A percentile compares a stretch with the other conserved stretches of the same genome.
These are phyloP conservation scores for Batkoa obscura DNA, from an alignment of 371 early-diverging fungal species.

Conservation along the genomic window DNA sequence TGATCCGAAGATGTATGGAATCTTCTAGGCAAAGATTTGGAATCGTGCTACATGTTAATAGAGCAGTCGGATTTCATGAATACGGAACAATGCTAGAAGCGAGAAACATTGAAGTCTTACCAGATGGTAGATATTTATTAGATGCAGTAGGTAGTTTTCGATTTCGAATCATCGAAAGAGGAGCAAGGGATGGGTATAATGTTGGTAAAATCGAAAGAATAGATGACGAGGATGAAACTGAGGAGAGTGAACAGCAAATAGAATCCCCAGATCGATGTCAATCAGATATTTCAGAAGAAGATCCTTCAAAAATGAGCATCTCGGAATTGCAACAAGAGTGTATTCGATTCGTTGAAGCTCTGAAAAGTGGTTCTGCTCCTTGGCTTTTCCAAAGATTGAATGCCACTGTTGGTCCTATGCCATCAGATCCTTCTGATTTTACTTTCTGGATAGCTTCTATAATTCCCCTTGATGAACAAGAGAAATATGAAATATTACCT, in stretches of 20 bases:
- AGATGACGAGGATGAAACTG: constrained; percentile 16
- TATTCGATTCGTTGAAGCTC: constrained; percentile 12
- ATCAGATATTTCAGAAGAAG: constrained; percentile 5
- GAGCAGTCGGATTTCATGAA: constrained; percentile 11
- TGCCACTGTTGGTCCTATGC: constrained; percentile 19
- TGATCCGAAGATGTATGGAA: constrained; percentile 31
- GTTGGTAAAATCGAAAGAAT: constrained; percentile 20
- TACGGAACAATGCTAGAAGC: constrained; percentile 27
- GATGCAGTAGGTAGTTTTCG: constrained; percentile 20
- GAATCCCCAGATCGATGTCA: background rate
- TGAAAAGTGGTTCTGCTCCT: constrained; percentile 13
- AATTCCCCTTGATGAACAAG: constrained; percentile 23
- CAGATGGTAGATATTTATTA: constrained; percentile 22
- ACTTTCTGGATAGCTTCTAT: constrained; percentile 34
- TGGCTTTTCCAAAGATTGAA: constrained; percentile 16
- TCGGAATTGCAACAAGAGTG: constrained; percentile 9
- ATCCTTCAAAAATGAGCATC: too few species aligned
- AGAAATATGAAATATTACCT: constrained; percentile 21
- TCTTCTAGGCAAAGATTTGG: constrained; percentile 28
- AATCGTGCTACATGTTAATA: constrained; percentile 23
- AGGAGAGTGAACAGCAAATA: background rate
- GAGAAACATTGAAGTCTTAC: constrained; percentile 16
- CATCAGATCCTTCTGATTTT: constrained; percentile 21
- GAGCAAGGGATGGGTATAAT: constrained; percentile 11
- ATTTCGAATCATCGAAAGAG: constrained; percentile 15